Evolutionary conservation across 2,329 filamentous ascomycete species (phyloP).

Genomic region (Grosmannia huntii): DNA sequence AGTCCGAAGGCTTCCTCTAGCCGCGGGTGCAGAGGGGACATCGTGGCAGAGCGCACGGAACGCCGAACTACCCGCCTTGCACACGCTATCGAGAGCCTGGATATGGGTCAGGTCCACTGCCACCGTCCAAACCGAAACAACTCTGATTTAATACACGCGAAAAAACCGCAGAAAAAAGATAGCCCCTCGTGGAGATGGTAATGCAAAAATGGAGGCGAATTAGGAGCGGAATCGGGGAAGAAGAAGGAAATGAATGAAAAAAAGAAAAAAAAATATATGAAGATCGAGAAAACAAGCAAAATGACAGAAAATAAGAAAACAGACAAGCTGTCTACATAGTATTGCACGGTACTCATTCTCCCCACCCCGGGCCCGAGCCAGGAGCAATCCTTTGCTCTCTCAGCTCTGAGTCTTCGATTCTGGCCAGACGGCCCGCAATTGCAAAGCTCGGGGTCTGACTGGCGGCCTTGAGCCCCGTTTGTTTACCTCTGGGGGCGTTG

Average conservation of each 20-base stretch:
- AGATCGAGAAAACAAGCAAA: background rate
- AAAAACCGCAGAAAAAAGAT: background rate
- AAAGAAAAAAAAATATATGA: background rate
- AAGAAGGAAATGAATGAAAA: background rate
- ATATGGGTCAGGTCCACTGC: background rate
- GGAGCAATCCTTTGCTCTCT: background rate
- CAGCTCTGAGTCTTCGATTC: background rate
- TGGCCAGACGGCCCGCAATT: background rate
- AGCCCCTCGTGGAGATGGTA: background rate
- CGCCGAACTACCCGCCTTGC: background rate
- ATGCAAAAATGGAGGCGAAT: too few relatives aligned
- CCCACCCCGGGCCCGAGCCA: background rate
- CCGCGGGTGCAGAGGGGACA: background rate
- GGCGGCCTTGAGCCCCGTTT: background rate
- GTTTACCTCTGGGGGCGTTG: background rate
- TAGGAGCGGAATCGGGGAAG: too few relatives aligned
- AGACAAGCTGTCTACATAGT: background rate
- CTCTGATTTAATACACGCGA: background rate
- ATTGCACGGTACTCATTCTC: background rate
- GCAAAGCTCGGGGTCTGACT: background rate
- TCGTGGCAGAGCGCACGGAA: background rate
- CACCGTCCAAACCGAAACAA: background rate
- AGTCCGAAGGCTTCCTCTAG: background rate
- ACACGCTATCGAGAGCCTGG: background rate
- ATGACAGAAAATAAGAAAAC: background rate